Percentiles rank a stretch among this genome's conserved stretches.
phyloP scores from a whole-genome alignment of 2,329 filamentous ascomycete genomes.

The Penicillium crustosum region DNA sequence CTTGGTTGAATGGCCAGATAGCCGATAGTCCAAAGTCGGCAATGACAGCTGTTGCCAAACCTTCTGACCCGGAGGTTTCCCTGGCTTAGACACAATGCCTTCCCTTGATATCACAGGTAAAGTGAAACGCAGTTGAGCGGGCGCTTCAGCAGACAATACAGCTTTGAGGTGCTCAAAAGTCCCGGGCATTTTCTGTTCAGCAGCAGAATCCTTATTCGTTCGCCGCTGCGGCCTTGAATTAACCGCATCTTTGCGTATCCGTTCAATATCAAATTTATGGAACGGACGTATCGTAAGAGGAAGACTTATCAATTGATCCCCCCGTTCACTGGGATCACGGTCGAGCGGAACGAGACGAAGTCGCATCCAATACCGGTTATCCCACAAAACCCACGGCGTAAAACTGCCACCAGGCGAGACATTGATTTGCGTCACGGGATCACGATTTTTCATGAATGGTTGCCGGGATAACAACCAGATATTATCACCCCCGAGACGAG shows the following conservation, averaged over 20 bases:
- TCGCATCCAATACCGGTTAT: slow-evolving; percentile 58
- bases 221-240: background rate
- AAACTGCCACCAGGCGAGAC: slow-evolving; percentile 12
- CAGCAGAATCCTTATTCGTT: background rate
- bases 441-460: slow-evolving; percentile 34
- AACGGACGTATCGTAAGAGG: slow-evolving; percentile 45
- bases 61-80: background rate
- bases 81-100: background rate
- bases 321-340: background rate
- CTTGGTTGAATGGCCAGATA: slow-evolving; percentile 14
- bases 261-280: slow-evolving; percentile 30
- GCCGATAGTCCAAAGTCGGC: slow-evolving; percentile 29
- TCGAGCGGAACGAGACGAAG: slow-evolving; percentile 35
- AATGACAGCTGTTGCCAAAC: slow-evolving; percentile 24
- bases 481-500: slow-evolving; percentile 16
- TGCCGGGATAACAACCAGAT: slow-evolving; percentile 42
- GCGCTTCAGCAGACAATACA: slow-evolving; percentile 31
- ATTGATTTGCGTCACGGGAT: slow-evolving; percentile 23
- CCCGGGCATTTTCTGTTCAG: background rate
- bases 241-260: slow-evolving; percentile 17
- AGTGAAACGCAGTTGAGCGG: slow-evolving; percentile 43
- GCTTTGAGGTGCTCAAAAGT: slow-evolving; percentile 9
- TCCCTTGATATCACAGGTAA: slow-evolving; percentile 39
- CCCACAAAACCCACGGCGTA: slow-evolving; percentile 45
- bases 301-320: slow-evolving; percentile 1